These are phyloP conservation scores for Saccharomyces jurei DNA, from an alignment of 805 yeast species.

Conservation along the genomic window DNA sequence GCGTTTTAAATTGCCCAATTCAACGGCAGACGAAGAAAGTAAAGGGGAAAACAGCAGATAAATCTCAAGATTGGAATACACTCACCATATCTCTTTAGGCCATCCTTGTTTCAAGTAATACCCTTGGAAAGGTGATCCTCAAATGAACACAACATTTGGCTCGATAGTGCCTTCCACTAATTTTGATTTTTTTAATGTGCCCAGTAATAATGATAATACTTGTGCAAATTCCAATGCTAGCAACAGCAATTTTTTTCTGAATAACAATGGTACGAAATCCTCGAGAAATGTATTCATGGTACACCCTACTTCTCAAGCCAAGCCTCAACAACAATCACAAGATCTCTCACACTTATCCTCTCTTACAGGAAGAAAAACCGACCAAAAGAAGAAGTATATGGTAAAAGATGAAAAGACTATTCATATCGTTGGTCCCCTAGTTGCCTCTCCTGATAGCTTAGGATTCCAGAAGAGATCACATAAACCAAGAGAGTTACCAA, in stretches of 20 bases:
- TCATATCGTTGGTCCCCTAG: slow-evolving; percentile 20
- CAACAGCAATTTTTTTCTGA: slow-evolving; percentile 4
- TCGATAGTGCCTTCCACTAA: slow-evolving; percentile 12
- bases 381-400: background rate
- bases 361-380: background rate
- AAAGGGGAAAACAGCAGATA: background rate
- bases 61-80: background rate
- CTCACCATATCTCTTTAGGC: background rate
- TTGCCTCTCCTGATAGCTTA: slow-evolving; percentile 13
- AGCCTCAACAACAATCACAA: slow-evolving; percentile 3
- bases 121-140: background rate
- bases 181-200: slow-evolving; percentile 11
- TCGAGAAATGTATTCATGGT: slow-evolving; percentile 2
- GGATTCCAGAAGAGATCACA: slow-evolving; percentile 18
- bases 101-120: background rate
- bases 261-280: slow-evolving; percentile 1
- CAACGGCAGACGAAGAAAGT: background rate
- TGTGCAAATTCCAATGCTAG: slow-evolving; percentile 1
- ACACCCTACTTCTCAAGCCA: background rate
- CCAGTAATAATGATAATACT: slow-evolving; percentile 4
- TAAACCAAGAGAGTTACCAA: slow-evolving; percentile 27
- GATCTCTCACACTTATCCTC: background rate
- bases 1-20: background rate
- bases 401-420: background rate
- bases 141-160: slow-evolving; percentile 17